Evolutionary conservation across 768 basidiomycete genomes (phyloP).

Genomic region (Mycena filopes): DNA sequence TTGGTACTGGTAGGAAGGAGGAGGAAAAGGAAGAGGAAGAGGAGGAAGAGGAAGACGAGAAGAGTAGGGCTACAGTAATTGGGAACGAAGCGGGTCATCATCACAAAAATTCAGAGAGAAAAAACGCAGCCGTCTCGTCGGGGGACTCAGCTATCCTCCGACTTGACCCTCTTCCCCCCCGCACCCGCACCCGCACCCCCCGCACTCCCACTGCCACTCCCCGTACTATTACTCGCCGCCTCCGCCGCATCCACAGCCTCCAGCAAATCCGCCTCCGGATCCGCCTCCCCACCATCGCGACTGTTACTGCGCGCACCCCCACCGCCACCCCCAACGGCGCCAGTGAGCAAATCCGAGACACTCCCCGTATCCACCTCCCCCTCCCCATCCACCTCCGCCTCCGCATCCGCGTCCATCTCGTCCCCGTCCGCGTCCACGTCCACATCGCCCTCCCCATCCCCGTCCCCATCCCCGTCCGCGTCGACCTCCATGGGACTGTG

Average conservation of each 20-base stretch:
- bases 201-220: slow-evolving; percentile 1
- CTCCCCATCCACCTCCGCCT: slow-evolving; percentile 35
- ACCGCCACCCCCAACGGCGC: not conserved
- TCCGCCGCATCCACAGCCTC: slow-evolving; percentile 54
- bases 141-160: slow-evolving; percentile 8
- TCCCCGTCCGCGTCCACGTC: slow-evolving; percentile 44
- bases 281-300: slow-evolving; percentile 20
- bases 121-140: no score
- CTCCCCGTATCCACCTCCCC: slow-evolving; percentile 1
- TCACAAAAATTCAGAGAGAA: no score
- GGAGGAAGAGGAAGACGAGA: no score
- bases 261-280: slow-evolving; percentile 37
- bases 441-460: slow-evolving; percentile 36
- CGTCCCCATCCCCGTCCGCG: slow-evolving; percentile 35
- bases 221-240: slow-evolving; percentile 25
- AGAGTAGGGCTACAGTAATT: no score
- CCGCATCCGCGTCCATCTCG: slow-evolving; percentile 47
- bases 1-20: no score
- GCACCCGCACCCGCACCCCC: slow-evolving; percentile 1
- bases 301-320: slow-evolving; percentile 38
- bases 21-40: no score
- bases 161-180: slow-evolving; percentile 10
- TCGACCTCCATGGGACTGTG: slow-evolving; percentile 34
- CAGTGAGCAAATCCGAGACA: not conserved
- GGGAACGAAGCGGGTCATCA: no score